phyloP scores from a whole-genome alignment of 441 rosid species.

The Jatropha multifida region DNA sequence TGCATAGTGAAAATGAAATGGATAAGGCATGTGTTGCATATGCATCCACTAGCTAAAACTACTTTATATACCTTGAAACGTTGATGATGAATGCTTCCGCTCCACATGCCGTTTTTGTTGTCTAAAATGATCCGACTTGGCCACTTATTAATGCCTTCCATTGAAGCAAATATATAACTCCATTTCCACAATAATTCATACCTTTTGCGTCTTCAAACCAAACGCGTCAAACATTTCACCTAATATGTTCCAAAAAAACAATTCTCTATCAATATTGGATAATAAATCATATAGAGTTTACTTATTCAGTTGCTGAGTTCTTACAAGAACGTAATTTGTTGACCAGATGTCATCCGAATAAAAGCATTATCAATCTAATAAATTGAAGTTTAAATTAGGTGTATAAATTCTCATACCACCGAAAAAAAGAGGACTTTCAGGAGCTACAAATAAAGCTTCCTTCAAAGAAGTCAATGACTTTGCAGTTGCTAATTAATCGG shows the following conservation, averaged over 20 bases:
- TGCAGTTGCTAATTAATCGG: slow-evolving; percentile 1
- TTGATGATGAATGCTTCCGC: neutral
- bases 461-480: neutral
- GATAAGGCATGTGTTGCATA: neutral
- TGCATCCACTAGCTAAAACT: neutral
- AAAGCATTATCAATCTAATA: neutral
- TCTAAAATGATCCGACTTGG: neutral
- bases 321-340: too few relatives aligned
- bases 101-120: slow-evolving; percentile 17
- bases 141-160: neutral
- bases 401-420: slow-evolving; percentile 9
- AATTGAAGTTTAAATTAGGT: neutral
- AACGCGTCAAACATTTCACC: neutral
- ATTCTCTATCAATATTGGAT: too few relatives aligned
- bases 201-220: slow-evolving; percentile 1
- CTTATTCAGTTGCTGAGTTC: too few relatives aligned
- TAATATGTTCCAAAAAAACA: neutral
- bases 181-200: neutral
- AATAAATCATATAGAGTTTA: too few relatives aligned
- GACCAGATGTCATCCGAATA: too few relatives aligned
- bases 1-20: neutral
- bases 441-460: slow-evolving; percentile 8
- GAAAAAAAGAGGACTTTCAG: neutral
- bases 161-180: neutral
- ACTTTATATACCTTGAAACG: neutral